Conservation (phyloP, 1,139 yeast genomes). For the Magnusiomyces sp. region DNA sequence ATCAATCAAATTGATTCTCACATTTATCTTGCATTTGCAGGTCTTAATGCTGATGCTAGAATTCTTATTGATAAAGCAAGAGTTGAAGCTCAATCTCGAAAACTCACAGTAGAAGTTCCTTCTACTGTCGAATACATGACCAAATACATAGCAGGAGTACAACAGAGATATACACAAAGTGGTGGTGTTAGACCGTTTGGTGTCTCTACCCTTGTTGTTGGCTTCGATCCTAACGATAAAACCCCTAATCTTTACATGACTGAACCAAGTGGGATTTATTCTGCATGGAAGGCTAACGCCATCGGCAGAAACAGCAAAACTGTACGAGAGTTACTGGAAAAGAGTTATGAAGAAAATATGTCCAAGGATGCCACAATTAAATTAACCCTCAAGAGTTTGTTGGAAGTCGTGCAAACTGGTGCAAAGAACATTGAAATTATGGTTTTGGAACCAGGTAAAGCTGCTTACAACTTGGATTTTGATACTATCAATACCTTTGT, state of each 20-base stretch:
- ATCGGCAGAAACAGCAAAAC: constrained; percentile 95
- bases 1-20: constrained; percentile 89
- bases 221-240: constrained; percentile 80
- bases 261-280: constrained; percentile 95
- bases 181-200: constrained; percentile 98
- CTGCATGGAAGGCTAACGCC: constrained; percentile 99
- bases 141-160: constrained; percentile 91
- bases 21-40: constrained; percentile 90
- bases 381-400: constrained; percentile 74
- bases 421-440: constrained; percentile 93
- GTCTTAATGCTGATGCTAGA: constrained; percentile 96
- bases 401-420: constrained; percentile 97
- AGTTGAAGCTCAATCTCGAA: constrained; percentile 95
- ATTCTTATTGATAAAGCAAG: constrained; percentile 91
- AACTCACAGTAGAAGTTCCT: constrained; percentile 87
- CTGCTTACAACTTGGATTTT: constrained; percentile 39
- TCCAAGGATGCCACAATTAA: constrained; percentile 68
- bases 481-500: constrained; percentile 75
- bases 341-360: constrained; percentile 69
- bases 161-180: constrained; percentile 94
- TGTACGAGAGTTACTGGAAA: constrained; percentile 90
- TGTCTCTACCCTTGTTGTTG: constrained; percentile 88
- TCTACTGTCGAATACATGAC: constrained; percentile 89
- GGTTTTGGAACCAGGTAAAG: constrained; percentile 62
- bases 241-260: constrained; percentile 85